phyloP scores from a whole-genome alignment of 805 yeast genomes.

The Torulaspora gathmanii region DNA sequence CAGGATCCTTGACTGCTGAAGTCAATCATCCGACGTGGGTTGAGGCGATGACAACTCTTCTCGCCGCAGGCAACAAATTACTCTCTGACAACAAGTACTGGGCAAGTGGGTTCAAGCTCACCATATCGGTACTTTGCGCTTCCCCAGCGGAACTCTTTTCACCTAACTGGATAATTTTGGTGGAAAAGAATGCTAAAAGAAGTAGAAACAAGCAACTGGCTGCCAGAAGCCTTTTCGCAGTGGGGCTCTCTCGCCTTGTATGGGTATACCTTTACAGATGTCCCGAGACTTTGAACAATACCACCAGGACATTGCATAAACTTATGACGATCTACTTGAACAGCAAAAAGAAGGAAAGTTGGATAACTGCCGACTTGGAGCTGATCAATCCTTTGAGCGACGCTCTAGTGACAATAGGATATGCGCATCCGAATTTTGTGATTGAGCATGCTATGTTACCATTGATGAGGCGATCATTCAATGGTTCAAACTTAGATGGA shows the following conservation, averaged over 20 bases:
- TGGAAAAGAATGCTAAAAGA: slow-evolving; percentile 58
- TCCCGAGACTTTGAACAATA: slow-evolving; percentile 83
- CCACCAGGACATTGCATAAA: slow-evolving; percentile 69
- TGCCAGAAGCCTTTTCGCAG: slow-evolving; percentile 52
- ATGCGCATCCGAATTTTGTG: slow-evolving; percentile 69
- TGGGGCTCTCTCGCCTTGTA: slow-evolving; percentile 64
- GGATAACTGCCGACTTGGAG: slow-evolving; percentile 64
- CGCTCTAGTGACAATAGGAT: slow-evolving; percentile 72
- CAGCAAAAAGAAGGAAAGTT: slow-evolving; percentile 60
- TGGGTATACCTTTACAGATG: slow-evolving; percentile 90
- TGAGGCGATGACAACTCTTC: slow-evolving; percentile 65
- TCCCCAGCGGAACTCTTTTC: slow-evolving; percentile 74
- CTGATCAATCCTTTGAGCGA: slow-evolving; percentile 65
- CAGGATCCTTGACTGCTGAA: slow-evolving; percentile 85
- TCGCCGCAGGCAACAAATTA: slow-evolving; percentile 45
- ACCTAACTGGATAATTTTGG: slow-evolving; percentile 61
- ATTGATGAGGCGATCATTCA: slow-evolving; percentile 56
- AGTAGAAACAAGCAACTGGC: slow-evolving; percentile 57
- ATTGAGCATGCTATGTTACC: slow-evolving; percentile 75
- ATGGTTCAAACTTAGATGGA: slow-evolving; percentile 54
- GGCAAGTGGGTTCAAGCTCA: slow-evolving; percentile 61
- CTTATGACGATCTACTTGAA: slow-evolving; percentile 55
- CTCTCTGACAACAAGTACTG: slow-evolving; percentile 47
- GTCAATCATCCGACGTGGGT: slow-evolving; percentile 96
- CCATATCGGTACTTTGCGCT: slow-evolving; percentile 72